phyloP scores from a whole-genome alignment of 2,329 filamentous ascomycete species.

The Fonsecaea nubica region DNA sequence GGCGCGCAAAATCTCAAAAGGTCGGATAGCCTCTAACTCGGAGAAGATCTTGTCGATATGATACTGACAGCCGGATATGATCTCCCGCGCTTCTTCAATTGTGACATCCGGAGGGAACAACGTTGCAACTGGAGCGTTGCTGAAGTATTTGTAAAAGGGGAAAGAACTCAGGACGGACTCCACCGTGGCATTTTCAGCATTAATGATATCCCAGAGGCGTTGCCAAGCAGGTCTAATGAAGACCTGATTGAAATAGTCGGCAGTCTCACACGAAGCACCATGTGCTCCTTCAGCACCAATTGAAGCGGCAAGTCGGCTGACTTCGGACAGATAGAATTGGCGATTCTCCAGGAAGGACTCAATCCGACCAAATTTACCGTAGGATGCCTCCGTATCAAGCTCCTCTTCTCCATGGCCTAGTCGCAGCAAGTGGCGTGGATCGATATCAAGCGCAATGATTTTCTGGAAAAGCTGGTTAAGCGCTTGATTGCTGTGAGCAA shows the following conservation, averaged over 20 bases:
- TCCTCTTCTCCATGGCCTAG: constrained; percentile 96
- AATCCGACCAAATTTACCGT: constrained; percentile 92
- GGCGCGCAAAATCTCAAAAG: constrained; percentile 89
- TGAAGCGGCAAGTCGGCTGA: constrained; percentile 82
- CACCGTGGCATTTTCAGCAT: constrained; percentile 61
- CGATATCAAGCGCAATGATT: constrained; percentile 94
- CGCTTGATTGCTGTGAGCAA: constrained; percentile 97
- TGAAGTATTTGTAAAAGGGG: constrained; percentile 87
- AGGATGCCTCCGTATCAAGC: constrained; percentile 81
- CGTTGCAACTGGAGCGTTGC: constrained; percentile 77
- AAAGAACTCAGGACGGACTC: constrained; percentile 75
- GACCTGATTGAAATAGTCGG: constrained; percentile 93
- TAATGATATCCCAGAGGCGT: constrained; percentile 74
- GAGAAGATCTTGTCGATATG: constrained; percentile 91
- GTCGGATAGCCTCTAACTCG: constrained; percentile 88
- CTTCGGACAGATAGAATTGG: constrained; percentile 77
- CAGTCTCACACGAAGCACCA: constrained; percentile 93
- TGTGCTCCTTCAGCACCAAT: constrained; percentile 92
- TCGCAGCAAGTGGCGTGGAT: constrained; percentile 88
- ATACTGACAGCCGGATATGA: constrained; percentile 82
- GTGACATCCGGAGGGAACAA: constrained; percentile 74
- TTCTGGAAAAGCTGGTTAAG: constrained; percentile 98
- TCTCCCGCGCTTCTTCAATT: constrained; percentile 72
- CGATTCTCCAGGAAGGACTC: constrained; percentile 94
- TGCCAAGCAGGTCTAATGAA: constrained; percentile 89